Conservation (phyloP, 2,329 filamentous ascomycete genomes). For the Fusarium sublunatum region DNA sequence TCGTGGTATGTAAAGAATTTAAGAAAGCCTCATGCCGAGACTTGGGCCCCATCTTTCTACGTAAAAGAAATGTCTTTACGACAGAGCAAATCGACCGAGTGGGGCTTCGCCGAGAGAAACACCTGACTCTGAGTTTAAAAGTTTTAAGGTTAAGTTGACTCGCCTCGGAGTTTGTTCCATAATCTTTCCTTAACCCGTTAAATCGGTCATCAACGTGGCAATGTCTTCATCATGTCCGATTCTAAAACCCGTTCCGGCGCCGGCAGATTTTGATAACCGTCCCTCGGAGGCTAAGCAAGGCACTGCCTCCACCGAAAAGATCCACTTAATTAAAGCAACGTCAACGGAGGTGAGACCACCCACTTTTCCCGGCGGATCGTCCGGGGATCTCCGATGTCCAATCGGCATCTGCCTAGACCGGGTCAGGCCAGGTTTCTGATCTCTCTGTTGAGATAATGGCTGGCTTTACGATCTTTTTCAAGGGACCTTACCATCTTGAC, state of each 20-base stretch:
- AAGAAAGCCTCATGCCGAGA: constrained; percentile 27
- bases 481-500: constrained; percentile 27
- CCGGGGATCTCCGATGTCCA: constrained; percentile 34
- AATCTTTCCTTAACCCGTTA: too few species aligned
- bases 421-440: neutral
- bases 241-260: constrained; percentile 1
- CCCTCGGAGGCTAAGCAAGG: neutral
- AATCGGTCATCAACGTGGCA: neutral
- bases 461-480: neutral
- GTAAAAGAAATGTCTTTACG: constrained; percentile 38
- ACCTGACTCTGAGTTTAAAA: neutral
- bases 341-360: constrained; percentile 10
- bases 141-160: constrained; percentile 3
- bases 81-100: constrained; percentile 18
- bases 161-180: neutral
- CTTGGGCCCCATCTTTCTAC: constrained; percentile 39
- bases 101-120: constrained; percentile 10
- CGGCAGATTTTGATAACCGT: neutral
- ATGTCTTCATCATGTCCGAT: neutral
- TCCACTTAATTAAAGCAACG: neutral
- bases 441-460: constrained; percentile 13
- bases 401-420: constrained; percentile 4
- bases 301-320: constrained; percentile 9
- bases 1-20: constrained; percentile 15
- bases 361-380: constrained; percentile 31